Base-by-base conservation (phyloP, 805 yeast genomes). In the Vanderwaltozyma yarrowii region DNA sequence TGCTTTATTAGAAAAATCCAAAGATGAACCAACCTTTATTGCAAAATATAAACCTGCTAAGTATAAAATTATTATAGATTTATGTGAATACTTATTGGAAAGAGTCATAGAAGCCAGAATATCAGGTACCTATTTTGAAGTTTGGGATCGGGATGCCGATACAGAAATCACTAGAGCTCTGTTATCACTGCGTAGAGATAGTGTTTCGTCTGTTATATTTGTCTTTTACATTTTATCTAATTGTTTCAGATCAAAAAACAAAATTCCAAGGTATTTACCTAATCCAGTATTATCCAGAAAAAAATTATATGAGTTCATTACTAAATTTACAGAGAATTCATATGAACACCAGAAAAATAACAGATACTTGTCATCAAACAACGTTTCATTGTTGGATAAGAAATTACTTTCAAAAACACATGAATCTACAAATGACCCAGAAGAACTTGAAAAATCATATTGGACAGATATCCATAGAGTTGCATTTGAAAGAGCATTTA, bases 381-480 rank as follows among this genome's bases (percentile, higher is more conserved):
- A 37, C 18, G 5, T 37, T 10, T 40, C 39, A 9, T 31, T 42
- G 11, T 18, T 44, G 8, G 43, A 43, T 16, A 46, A 36, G 21
- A 40, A 41, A 21, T 23, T 47, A 19, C 29, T 44, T 19, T 37
- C 39, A 20, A 43, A 39, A 30, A 34, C 24, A 3, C 28, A 12
- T 26, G 14, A 10, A n/a, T 30, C 24, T 15, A 18, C 11, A 19
- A 24, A 10, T 12, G 20, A 30, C 15, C 15, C 10, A 3, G 20
- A 32, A 14, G 29, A 37, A 2, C 15, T 20, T 11, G 36, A 37
- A 27, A 32, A 31, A n/a, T 20, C 35, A 1, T 23, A 32, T 27
- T 70, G 74, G 76, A 61, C 63, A 9, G 66, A 65, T 33, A 63
- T 71, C 21, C 74, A 71, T 44, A 71, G 70, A 10, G 61, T 69